Conservation (phyloP, 31 red algal species). For the Porphyra umbilicalis region DNA sequence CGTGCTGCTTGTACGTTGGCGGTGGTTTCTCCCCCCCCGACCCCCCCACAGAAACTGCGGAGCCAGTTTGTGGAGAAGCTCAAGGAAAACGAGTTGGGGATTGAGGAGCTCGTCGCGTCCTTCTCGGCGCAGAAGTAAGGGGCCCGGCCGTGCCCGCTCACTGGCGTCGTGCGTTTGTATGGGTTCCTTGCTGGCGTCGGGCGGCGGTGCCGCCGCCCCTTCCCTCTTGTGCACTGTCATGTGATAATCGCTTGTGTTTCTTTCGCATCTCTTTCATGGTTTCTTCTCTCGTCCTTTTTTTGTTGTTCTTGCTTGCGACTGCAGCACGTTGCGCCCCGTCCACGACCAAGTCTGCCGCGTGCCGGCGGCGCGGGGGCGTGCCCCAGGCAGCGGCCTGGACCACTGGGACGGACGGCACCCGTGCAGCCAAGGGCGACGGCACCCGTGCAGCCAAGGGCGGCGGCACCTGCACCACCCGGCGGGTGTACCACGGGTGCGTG, state of each 20-base stretch:
- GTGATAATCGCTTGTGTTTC: not conserved
- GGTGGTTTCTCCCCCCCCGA: not conserved
- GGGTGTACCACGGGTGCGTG: too few relatives aligned
- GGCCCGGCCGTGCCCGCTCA: not conserved
- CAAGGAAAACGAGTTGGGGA: not conserved
- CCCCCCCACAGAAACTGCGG: not conserved
- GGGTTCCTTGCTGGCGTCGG: not conserved
- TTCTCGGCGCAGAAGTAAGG: not conserved
- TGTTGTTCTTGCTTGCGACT: too few relatives aligned
- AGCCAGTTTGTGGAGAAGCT: constrained; percentile 2
- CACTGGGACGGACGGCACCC: too few relatives aligned
- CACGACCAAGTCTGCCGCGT: too few relatives aligned
- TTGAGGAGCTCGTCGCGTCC: not conserved
- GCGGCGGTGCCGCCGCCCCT: not conserved
- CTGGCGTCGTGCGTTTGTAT: not conserved
- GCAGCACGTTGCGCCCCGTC: too few relatives aligned
- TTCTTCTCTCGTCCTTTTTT: not conserved
- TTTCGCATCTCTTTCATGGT: not conserved
- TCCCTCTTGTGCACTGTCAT: not conserved
- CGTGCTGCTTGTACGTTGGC: too few relatives aligned
- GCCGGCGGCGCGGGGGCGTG: too few relatives aligned
- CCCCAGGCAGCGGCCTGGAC: too few relatives aligned
- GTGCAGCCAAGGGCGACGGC: too few relatives aligned
- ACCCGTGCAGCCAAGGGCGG: too few relatives aligned
- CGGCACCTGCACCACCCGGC: too few relatives aligned